Evolutionary conservation across 1,284 basidiomycete genomes (phyloP), one percentile per base, ranked within the genome.

Genomic region (Trichosporon asahii): DNA sequence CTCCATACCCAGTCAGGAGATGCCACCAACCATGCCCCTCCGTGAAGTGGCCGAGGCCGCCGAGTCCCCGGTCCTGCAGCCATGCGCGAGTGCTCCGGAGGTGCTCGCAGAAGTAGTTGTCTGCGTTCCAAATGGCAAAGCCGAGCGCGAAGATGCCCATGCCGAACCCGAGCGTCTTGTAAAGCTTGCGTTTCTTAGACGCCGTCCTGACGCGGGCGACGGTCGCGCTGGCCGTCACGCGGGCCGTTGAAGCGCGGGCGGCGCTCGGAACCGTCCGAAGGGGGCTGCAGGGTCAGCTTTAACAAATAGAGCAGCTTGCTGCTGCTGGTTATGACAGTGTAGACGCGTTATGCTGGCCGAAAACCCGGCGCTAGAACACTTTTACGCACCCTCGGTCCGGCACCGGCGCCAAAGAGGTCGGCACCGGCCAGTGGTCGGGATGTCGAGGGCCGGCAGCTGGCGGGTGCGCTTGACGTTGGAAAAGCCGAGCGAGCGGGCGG

Each of bases 71-170:
- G 9, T 71, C 72, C 33, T 77, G 66, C 23, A 76, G 72, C 21
- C 40, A 70, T 25, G 63, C 65, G 33, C 73, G 69, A 11, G 69
- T 57, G 15, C 29, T 40, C 6, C 79, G 77, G 64, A 84, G 73
- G 18, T 75, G 64, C 27, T 73, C 73, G 74, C 85, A 87, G 65
- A 84, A 86, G 70, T 86, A 77, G 76, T 87, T 87, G 76, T 87
- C 86, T 12, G 86, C 67, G 77, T 87, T 87, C 86, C 86, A 87
- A 55, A 86, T 82, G 1, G 73, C 77, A 70, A 87, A 87, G 1
- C 85, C 86, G 0, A 77, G 46, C 12, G 79, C 73, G 63, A 84
- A 87, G 29, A 80, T 75, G 7, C 69, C 68, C 2, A 81, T 67
- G 9, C 84, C 83, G 27, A 53, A 70, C 2, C 70, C 67, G 66